Conservation (phyloP, 2,329 filamentous ascomycete genomes). For the Aphanocladium album region DNA sequence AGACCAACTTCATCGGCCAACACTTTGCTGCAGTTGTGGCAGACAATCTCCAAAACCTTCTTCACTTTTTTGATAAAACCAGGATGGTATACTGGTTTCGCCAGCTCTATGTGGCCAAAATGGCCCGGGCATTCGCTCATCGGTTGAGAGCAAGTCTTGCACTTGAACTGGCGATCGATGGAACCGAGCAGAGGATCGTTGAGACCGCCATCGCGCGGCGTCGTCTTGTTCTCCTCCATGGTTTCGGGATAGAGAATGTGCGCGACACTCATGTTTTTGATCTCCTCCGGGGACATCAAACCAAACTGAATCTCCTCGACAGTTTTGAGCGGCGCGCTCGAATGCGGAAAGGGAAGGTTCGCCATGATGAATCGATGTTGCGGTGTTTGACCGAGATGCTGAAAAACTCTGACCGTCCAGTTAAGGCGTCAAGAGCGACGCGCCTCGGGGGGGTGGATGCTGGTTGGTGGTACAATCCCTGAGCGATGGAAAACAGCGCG, state of each 20-base stretch:
- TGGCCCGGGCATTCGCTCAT: conserved; percentile 96
- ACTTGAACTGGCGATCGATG: conserved; percentile 92
- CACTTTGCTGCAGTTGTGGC: conserved; percentile 98
- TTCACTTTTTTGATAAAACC: conserved; percentile 99
- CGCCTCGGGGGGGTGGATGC: conserved; percentile 7
- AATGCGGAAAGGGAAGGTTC: conserved; percentile 86
- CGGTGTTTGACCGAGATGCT: conserved; percentile 5
- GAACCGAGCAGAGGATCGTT: conserved; percentile 96
- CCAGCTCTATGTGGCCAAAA: conserved; percentile 97
- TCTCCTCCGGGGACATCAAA: conserved; percentile 94
- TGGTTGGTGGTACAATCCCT: background rate
- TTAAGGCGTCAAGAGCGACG: conserved; percentile 16
- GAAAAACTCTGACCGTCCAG: conserved; percentile 16
- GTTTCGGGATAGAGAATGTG: conserved; percentile 98
- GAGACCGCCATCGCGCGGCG: conserved; percentile 83
- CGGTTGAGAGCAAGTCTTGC: conserved; percentile 91
- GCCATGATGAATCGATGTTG: conserved; percentile 61
- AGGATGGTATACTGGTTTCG: conserved; percentile 88
- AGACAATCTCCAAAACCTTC: conserved; percentile 97
- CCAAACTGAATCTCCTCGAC: conserved; percentile 99
- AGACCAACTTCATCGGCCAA: conserved; percentile 96
- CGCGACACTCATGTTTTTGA: conserved; percentile 96
- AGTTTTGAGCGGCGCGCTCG: conserved; percentile 91
- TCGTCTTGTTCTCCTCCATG: conserved; percentile 92
- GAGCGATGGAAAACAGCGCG: conserved; percentile 2